Conservation (phyloP, 1,284 basidiomycete genomes). For the Xanthoconium separans region DNA sequence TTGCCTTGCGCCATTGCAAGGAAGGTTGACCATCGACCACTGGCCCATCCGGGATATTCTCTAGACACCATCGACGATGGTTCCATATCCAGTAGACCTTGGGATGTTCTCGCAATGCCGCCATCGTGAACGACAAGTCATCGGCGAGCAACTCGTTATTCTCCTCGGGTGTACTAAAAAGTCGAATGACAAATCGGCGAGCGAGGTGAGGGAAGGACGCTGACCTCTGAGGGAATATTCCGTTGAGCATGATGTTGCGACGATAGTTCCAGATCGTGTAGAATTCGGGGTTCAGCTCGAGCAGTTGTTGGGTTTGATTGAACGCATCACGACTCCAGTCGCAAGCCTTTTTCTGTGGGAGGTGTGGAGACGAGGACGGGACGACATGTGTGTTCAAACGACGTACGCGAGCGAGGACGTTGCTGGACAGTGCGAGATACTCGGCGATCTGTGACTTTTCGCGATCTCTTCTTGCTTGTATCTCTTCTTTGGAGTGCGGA, state of each 20-base stretch:
- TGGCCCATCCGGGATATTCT: constrained; percentile 76
- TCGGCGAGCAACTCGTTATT: constrained; percentile 63
- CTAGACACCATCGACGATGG: constrained; percentile 90
- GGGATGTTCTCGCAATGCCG: constrained; percentile 78
- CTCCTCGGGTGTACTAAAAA: constrained; percentile 56
- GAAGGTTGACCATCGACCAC: constrained; percentile 39
- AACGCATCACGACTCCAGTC: constrained; percentile 74
- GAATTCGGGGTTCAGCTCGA: constrained; percentile 85
- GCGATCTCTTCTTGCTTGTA: constrained; percentile 63
- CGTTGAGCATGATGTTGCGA: constrained; percentile 71
- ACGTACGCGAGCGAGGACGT: constrained; percentile 66
- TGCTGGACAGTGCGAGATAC: constrained; percentile 67
- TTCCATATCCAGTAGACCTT: constrained; percentile 99
- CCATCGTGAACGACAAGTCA: constrained; percentile 81
- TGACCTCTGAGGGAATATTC: constrained; percentile 69
- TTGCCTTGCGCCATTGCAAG: constrained; percentile 67
- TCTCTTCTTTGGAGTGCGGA: constrained; percentile 59
- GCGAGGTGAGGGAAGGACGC: not conserved
- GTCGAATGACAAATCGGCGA: constrained; percentile 5
- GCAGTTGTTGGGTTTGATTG: constrained; percentile 69
- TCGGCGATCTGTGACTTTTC: constrained; percentile 76
- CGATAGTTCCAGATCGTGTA: constrained; percentile 95
- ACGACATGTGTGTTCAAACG: not conserved
- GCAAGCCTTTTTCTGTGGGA: constrained; percentile 58
- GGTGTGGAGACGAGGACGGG: not conserved